Conservation (phyloP, 305 asterid genomes). For the Rubia peregrina region DNA sequence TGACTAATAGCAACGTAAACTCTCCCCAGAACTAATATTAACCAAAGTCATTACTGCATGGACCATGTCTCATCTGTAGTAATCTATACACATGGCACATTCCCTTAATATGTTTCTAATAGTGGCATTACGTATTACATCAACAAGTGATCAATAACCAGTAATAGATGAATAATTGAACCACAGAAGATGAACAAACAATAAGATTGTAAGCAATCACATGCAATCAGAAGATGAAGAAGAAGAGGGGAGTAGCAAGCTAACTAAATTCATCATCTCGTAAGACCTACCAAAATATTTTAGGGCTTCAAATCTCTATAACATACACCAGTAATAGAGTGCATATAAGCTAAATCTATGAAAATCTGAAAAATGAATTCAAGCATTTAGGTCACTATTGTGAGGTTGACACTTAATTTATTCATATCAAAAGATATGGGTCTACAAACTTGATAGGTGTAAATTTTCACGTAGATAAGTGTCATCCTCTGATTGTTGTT, state of each 20-base stretch:
- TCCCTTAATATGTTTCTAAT: background rate
- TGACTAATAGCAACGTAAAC: too few relatives aligned
- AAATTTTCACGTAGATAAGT: constrained; percentile 81
- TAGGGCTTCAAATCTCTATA: constrained; percentile 96
- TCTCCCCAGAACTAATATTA: too few relatives aligned
- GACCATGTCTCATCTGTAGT: background rate
- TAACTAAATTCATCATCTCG: background rate
- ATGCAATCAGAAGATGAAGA: background rate
- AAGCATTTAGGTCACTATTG: constrained; percentile 8
- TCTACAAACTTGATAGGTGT: constrained; percentile 73
- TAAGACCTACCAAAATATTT: constrained; percentile 63
- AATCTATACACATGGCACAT: background rate
- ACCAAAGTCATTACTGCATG: background rate
- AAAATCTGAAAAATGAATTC: constrained; percentile 48
- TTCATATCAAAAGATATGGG: background rate
- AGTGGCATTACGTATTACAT: too few relatives aligned
- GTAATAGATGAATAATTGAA: constrained; percentile 2
- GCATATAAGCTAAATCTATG: constrained; percentile 96
- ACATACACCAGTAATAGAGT: constrained; percentile 81
- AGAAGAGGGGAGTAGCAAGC: background rate
- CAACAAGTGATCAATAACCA: background rate
- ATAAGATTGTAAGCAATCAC: background rate
- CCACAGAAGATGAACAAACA: constrained; percentile 6
- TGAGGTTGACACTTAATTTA: background rate
- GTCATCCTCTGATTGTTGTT: constrained; percentile 83